These are phyloP conservation scores for Phytopythium litorale DNA, from an alignment of 352 stramenopile species.

Conservation along the genomic window DNA sequence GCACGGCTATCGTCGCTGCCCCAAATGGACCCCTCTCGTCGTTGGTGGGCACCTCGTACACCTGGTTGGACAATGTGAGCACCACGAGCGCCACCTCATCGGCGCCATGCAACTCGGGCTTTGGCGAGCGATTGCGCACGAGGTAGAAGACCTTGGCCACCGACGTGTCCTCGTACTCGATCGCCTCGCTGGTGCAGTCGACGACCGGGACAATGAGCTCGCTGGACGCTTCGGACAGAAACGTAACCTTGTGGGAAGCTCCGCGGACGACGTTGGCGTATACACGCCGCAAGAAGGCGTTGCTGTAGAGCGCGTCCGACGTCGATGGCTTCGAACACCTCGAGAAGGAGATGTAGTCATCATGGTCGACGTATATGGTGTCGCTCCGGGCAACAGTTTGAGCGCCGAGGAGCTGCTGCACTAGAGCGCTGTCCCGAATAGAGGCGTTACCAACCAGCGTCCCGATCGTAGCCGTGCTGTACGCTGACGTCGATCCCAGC, in stretches of 20 bases:
- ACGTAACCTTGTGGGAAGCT: slow-evolving; percentile 25
- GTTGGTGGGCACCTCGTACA: slow-evolving; percentile 28
- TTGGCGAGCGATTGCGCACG: slow-evolving; percentile 12
- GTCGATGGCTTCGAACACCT: slow-evolving; percentile 12
- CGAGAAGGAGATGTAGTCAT: slow-evolving; percentile 13
- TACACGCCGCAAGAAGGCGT: slow-evolving; percentile 23
- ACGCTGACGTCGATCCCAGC: slow-evolving; percentile 17
- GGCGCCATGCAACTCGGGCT: slow-evolving; percentile 6
- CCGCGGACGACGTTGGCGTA: slow-evolving; percentile 16
- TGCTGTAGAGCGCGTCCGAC: slow-evolving; percentile 19
- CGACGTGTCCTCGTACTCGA: slow-evolving; percentile 22
- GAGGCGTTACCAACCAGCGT: slow-evolving; percentile 8
- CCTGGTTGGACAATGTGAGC: slow-evolving; percentile 30
- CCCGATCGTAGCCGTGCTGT: slow-evolving; percentile 13
- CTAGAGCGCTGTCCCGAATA: slow-evolving; percentile 27
- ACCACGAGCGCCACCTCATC: slow-evolving; percentile 27
- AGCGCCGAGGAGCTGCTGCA: slow-evolving; percentile 17
- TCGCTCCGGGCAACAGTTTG: slow-evolving; percentile 19
- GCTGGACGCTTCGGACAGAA: slow-evolving; percentile 12
- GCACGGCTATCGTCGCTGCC: slow-evolving; percentile 21
- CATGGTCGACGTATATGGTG: slow-evolving; percentile 29
- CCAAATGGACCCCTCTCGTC: slow-evolving; percentile 23
- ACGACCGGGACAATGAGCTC: slow-evolving; percentile 39
- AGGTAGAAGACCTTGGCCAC: slow-evolving; percentile 35
- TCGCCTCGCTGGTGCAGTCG: slow-evolving; percentile 29